These are phyloP conservation scores for Saccharomyces eubayanus DNA, from an alignment of 805 yeast species.

Conservation along the genomic window DNA sequence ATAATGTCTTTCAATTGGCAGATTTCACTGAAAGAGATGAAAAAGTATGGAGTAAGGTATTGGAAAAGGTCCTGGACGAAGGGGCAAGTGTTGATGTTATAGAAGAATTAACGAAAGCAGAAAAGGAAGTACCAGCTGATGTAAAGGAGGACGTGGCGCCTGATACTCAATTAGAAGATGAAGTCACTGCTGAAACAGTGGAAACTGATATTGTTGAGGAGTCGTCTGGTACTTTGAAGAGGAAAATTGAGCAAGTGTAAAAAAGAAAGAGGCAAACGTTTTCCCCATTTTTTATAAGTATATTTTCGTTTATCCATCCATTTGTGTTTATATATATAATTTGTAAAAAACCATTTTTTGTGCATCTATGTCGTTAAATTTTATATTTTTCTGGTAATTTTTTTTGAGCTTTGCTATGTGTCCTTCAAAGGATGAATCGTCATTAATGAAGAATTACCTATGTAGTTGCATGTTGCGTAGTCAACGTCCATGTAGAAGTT, in stretches of 20 bases:
- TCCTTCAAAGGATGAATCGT: not conserved
- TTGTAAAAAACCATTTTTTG: not conserved
- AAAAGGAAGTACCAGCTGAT: constrained; percentile 13
- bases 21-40: constrained; percentile 58
- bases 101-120: constrained; percentile 33
- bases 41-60: constrained; percentile 61
- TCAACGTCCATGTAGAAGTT: constrained; percentile 14
- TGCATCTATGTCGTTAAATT: not conserved
- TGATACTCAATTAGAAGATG: not conserved
- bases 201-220: not conserved
- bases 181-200: not conserved
- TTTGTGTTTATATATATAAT: not conserved
- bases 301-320: not conserved
- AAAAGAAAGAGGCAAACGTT: constrained; percentile 4
- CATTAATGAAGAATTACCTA: constrained; percentile 26
- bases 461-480: constrained; percentile 36
- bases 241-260: constrained; percentile 9
- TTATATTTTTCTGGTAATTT: not conserved
- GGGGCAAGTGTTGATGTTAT: constrained; percentile 36
- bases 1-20: constrained; percentile 54
- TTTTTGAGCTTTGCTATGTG: not conserved
- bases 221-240: not conserved
- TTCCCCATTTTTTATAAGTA: not conserved
- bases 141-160: constrained; percentile 1
- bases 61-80: constrained; percentile 44